Percentiles rank a stretch among this genome's conserved stretches.
Conservation (phyloP, 2,329 filamentous ascomycete species). For the Zasmidium citrigriseum region DNA sequence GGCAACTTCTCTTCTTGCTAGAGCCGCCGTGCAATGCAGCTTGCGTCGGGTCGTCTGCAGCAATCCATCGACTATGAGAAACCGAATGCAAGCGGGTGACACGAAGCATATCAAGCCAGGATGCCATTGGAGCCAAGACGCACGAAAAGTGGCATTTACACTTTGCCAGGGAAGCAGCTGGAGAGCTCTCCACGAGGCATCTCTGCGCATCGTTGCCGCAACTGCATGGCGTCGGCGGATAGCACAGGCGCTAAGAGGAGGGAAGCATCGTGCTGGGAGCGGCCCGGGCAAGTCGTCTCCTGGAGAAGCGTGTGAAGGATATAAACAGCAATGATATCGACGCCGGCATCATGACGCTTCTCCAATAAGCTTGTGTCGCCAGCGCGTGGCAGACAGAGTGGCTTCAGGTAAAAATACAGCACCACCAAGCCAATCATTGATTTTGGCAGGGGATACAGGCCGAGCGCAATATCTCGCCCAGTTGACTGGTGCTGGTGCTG, state of each 20-base stretch:
- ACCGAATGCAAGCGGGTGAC: neutral
- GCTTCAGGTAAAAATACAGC: neutral
- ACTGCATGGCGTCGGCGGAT: constrained; percentile 1
- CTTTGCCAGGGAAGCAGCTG: constrained; percentile 2
- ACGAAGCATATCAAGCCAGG: neutral
- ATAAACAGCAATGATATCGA: neutral
- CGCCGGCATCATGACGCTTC: neutral
- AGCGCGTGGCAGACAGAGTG: neutral
- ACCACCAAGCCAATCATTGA: neutral
- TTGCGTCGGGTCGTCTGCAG: neutral
- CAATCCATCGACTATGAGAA: neutral
- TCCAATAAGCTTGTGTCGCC: neutral
- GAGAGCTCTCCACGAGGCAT: constrained; percentile 4
- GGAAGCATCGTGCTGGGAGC: neutral
- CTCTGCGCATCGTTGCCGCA: neutral
- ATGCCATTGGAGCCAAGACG: neutral
- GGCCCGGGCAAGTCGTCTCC: neutral
- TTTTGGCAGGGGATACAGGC: neutral
- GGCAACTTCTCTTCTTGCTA: neutral
- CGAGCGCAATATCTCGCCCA: neutral
- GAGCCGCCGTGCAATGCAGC: neutral
- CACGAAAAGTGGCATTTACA: neutral
- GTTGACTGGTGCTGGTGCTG: neutral
- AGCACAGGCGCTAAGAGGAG: neutral
- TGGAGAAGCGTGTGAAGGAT: neutral